Base-by-base conservation (phyloP, 2,329 filamentous ascomycete species). In the Ceratocystis destructans region DNA sequence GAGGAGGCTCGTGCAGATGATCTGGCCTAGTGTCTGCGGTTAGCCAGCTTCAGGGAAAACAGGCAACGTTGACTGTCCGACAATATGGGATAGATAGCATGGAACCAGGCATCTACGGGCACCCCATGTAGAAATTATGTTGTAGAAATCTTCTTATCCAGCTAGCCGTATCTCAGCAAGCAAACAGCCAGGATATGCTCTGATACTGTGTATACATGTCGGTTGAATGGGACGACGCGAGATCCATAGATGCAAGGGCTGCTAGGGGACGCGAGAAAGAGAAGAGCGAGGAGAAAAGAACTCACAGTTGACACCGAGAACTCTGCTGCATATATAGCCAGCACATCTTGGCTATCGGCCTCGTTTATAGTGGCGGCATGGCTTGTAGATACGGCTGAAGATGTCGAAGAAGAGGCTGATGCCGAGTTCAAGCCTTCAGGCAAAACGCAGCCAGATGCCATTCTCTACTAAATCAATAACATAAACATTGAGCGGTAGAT, bases 271-370 rank as follows among this genome's bases (percentile, higher is more conserved):
- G 17, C n/a, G 53, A 25, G 22, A 33, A 7, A 20, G 17, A 22
- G 55, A 31, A 17, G 17, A 37, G 55, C n/a, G 25, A 59, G 20
- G 28, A 59, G 31, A 37, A 31, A 31, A 10, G 55, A 59, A 62
- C 62, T 67, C 10, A 64, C 66, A 28, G 25, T 46, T 5, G 62
- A 64, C 44, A 55, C 61, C 10, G 66, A 67, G 57, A 67, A 67
- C 46, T 67, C 66, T 7, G 66, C 62, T 33, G 62, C 53, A 44
- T 67, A 67, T 20, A 61, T 64, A 6, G 53, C 66, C 50, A 67
- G 55, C 6, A 67, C 62, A 37, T 61, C 66, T 64, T 67, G 66
- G 22, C 66, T 67, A 61, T 67, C 66, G 4, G 55, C 62, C 22
- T 66, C 64, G 50, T 33, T 46, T 33, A 25, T 45, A 50, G 37